A percentile compares a stretch with the other conserved stretches of the same genome.
phyloP scores from a whole-genome alignment of 192 early-diverging fungal species.

The Umbelopsis vinacea region DNA sequence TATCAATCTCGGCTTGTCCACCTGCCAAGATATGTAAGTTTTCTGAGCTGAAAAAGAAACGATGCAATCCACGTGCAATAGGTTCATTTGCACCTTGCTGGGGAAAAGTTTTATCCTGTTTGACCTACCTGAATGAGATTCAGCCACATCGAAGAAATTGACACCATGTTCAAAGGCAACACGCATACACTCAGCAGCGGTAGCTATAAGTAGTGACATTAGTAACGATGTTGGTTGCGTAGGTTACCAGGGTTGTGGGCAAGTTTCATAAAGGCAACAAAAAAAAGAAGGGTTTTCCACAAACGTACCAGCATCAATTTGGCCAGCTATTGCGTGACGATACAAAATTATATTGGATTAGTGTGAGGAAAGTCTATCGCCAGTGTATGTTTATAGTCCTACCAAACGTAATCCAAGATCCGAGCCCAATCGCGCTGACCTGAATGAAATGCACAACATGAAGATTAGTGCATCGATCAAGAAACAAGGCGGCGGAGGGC shows the following conservation, averaged over 20 bases:
- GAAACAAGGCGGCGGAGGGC: background rate
- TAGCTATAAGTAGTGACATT: conserved; percentile 41
- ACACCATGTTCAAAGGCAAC: conserved; percentile 73
- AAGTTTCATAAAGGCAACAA: background rate
- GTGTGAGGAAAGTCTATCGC: background rate
- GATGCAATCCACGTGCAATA: background rate
- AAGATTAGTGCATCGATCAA: background rate
- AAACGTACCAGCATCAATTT: conserved; percentile 14
- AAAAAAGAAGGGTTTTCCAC: background rate
- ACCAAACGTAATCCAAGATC: conserved; percentile 79
- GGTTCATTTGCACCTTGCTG: background rate
- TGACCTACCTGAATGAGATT: conserved; percentile 47
- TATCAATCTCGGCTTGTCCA: conserved; percentile 75
- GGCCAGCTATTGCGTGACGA: conserved; percentile 1
- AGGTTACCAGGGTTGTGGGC: background rate
- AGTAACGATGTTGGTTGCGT: background rate
- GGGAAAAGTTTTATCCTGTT: conserved; percentile 7
- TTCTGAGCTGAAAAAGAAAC: background rate
- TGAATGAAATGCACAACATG: background rate
- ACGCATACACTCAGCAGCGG: conserved; percentile 66
- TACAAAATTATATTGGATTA: background rate
- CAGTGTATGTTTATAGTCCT: background rate
- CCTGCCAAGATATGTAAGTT: conserved; percentile 19
- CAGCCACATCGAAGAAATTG: conserved; percentile 81
- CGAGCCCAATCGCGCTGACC: conserved; percentile 45